Evolutionary conservation across 2,329 filamentous ascomycete species (phyloP).

Genomic region (Aspergillus vadensis): DNA sequence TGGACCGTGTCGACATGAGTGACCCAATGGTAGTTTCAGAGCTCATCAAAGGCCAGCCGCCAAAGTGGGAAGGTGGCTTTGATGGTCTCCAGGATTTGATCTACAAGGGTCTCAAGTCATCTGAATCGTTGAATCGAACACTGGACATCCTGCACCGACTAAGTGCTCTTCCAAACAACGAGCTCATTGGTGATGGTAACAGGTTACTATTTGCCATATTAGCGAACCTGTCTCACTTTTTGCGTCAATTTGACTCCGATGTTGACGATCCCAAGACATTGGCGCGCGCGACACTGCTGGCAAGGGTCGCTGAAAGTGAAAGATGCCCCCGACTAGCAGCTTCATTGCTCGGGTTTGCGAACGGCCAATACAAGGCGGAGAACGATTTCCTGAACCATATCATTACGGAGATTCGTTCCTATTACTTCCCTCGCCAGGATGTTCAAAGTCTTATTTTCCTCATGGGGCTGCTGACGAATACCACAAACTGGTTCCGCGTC

Average conservation of each 20-base stretch:
- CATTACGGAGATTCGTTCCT: slow-evolving; percentile 71
- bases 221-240: slow-evolving; percentile 85
- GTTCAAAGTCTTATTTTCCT: slow-evolving; percentile 85
- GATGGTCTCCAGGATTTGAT: slow-evolving; percentile 82
- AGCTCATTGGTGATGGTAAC: slow-evolving; percentile 77
- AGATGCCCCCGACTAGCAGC: slow-evolving; percentile 67
- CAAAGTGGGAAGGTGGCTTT: slow-evolving; percentile 85
- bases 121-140: slow-evolving; percentile 75
- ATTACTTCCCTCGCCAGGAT: slow-evolving; percentile 80
- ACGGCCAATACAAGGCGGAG: slow-evolving; percentile 65
- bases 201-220: slow-evolving; percentile 83
- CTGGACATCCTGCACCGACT: slow-evolving; percentile 77
- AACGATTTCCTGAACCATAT: slow-evolving; percentile 77
- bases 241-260: slow-evolving; percentile 73
- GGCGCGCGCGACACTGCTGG: slow-evolving; percentile 68
- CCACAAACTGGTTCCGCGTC: slow-evolving; percentile 82
- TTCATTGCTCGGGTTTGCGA: slow-evolving; percentile 70
- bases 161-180: slow-evolving; percentile 74
- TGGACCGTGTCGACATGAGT: slow-evolving; percentile 80
- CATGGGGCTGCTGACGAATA: slow-evolving; percentile 88
- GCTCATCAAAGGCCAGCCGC: slow-evolving; percentile 76
- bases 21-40: slow-evolving; percentile 68
- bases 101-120: slow-evolving; percentile 90
- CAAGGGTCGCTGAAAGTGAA: slow-evolving; percentile 71
- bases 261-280: slow-evolving; percentile 58